Percentiles rank a stretch among this genome's conserved stretches.
phyloP scores from a whole-genome alignment of 495 filamentous ascomycete species.

The Neurospora hispaniola region DNA sequence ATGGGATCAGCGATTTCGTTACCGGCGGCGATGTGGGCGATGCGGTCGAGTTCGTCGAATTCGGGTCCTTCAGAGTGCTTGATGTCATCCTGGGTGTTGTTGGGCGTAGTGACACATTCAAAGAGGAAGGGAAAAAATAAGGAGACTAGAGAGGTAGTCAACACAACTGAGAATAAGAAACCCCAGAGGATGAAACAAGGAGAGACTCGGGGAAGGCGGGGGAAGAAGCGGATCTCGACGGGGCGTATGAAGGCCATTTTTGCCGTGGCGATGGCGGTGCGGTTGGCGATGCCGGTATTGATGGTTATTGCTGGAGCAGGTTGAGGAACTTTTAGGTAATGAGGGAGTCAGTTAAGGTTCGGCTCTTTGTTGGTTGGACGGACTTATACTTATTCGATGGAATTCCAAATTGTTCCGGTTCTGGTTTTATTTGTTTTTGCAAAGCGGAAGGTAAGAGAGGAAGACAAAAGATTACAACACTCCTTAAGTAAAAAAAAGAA shows the following conservation, averaged over 20 bases:
- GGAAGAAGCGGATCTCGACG: background rate
- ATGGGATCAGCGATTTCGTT: background rate
- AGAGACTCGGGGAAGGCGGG: background rate
- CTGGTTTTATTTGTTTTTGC: background rate
- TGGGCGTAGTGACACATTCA: background rate
- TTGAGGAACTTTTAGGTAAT: background rate
- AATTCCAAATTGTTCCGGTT: background rate
- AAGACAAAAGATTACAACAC: background rate
- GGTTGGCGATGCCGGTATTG: background rate
- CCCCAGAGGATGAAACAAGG: background rate
- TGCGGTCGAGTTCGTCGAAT: background rate
- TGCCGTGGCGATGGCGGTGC: background rate
- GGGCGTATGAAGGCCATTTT: background rate
- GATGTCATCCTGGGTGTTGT: background rate
- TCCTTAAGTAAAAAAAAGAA: background rate
- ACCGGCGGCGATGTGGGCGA: background rate
- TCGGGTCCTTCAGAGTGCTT: background rate
- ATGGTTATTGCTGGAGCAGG: background rate
- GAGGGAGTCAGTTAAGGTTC: background rate
- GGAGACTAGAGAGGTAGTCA: background rate
- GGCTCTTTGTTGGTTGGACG: background rate
- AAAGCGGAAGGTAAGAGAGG: background rate
- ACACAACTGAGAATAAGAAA: background rate
- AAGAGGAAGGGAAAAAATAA: background rate
- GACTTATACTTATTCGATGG: background rate